These are phyloP conservation scores for Eucalyptus coolabah DNA, from an alignment of 345 rosid genomes.

Conservation along the genomic window DNA sequence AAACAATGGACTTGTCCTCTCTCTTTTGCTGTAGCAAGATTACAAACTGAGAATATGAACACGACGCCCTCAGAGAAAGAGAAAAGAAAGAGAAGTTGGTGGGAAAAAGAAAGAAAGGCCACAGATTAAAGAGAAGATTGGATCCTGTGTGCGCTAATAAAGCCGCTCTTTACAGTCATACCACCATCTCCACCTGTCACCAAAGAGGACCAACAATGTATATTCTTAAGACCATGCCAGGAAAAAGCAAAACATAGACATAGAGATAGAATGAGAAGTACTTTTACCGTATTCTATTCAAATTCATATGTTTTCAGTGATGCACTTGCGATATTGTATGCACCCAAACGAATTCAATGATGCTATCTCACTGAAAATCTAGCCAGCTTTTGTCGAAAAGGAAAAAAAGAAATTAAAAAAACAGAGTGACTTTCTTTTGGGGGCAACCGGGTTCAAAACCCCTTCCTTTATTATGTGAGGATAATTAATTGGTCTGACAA, in stretches of 20 bases:
- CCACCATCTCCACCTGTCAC: slow-evolving; percentile 87
- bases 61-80: neutral
- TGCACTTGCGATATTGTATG: neutral
- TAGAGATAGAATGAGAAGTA: neutral
- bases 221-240: neutral
- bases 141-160: slow-evolving; percentile 9
- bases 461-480: neutral
- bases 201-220: neutral
- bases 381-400: neutral
- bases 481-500: neutral
- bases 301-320: neutral
- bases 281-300: neutral
- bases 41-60: neutral
- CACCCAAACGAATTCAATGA: neutral
- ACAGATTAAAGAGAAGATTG: neutral
- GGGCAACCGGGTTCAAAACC: neutral
- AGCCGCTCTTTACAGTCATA: slow-evolving; percentile 56
- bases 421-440: neutral
- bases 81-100: neutral
- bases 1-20: neutral
- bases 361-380: neutral
- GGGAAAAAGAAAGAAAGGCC: neutral
- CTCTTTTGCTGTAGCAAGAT: neutral
- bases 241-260: neutral
- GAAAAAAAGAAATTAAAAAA: neutral